phyloP scores from a whole-genome alignment of 1,284 basidiomycete genomes.

The Apiotrichum siamense region DNA sequence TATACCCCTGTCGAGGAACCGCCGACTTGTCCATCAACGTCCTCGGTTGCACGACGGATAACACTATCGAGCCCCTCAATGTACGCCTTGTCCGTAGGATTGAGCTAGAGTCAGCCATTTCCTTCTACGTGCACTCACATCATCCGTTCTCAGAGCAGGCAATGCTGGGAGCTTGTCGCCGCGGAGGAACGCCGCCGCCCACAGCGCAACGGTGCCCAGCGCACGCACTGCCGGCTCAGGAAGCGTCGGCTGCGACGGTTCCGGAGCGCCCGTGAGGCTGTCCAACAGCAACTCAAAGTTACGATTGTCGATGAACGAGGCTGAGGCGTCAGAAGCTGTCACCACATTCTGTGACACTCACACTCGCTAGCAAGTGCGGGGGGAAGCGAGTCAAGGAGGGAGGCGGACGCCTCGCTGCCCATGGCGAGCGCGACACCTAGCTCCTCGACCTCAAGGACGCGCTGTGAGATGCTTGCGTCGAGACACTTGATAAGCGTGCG shows the following conservation, averaged over 20 bases:
- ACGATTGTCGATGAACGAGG: slow-evolving; percentile 14
- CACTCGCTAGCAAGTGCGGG: background rate
- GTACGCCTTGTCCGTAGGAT: slow-evolving; percentile 4
- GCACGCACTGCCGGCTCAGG: slow-evolving; percentile 5
- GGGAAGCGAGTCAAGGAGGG: background rate
- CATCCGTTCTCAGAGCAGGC: background rate
- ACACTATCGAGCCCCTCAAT: background rate
- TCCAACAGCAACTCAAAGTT: slow-evolving; percentile 10
- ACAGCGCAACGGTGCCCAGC: background rate
- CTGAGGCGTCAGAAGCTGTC: background rate
- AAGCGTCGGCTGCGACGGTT: background rate
- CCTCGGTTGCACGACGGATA: slow-evolving; percentile 1
- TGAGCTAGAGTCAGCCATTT: background rate
- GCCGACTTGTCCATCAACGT: background rate
- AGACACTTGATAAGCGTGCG: slow-evolving; percentile 20
- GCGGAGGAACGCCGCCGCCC: slow-evolving; percentile 1
- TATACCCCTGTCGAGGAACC: background rate
- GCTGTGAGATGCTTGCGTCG: slow-evolving; percentile 18
- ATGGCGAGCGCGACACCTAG: slow-evolving; percentile 13
- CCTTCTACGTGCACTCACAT: background rate
- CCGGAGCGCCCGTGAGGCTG: background rate
- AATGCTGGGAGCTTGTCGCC: slow-evolving; percentile 1
- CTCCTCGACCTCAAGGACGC: slow-evolving; percentile 22
- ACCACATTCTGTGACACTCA: background rate
- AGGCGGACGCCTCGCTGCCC: background rate